Percentiles rank a stretch among this genome's conserved stretches.
Evolutionary conservation across 116 monocot genomes (phyloP).

Genomic region (Iris pallida): DNA sequence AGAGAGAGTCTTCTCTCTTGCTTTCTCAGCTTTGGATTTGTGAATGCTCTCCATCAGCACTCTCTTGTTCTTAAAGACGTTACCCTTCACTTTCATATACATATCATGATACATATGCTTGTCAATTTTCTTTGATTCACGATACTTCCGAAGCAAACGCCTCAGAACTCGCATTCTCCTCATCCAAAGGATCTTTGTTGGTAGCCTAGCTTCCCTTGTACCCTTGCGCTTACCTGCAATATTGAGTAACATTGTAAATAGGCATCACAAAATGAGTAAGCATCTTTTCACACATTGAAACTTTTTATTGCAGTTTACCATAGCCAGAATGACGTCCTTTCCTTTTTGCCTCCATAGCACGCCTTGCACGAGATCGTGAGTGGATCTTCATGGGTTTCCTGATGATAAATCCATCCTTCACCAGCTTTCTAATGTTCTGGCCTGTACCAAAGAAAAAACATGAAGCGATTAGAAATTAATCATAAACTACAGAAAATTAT

Average conservation of each 20-base stretch:
- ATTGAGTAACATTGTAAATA: background rate
- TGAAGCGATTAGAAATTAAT: no score
- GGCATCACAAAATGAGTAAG: background rate
- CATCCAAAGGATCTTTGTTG: conserved; percentile 52
- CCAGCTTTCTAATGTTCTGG: conserved; percentile 43
- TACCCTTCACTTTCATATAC: conserved; percentile 58
- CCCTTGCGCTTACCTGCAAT: conserved; percentile 27
- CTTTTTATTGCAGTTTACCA: conserved; percentile 10
- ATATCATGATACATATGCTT: conserved; percentile 59
- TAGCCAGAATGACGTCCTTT: conserved; percentile 55
- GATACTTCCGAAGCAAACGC: conserved; percentile 37
- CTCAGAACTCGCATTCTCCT: conserved; percentile 48
- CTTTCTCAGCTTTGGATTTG: conserved; percentile 53
- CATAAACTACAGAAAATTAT: no score
- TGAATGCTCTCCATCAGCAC: conserved; percentile 56
- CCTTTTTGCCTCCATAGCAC: conserved; percentile 49
- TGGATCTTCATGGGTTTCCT: conserved; percentile 47
- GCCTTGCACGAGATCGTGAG: conserved; percentile 45
- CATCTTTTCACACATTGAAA: background rate
- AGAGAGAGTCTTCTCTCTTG: conserved; percentile 47
- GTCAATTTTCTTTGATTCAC: conserved; percentile 47
- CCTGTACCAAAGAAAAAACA: background rate
- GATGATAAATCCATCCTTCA: conserved; percentile 49
- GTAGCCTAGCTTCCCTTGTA: conserved; percentile 47
- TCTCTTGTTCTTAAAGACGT: conserved; percentile 52